A percentile compares a stretch with the other conserved stretches of the same genome.
phyloP scores from a whole-genome alignment of 179 eudicot species.

The Silene vulgaris region DNA sequence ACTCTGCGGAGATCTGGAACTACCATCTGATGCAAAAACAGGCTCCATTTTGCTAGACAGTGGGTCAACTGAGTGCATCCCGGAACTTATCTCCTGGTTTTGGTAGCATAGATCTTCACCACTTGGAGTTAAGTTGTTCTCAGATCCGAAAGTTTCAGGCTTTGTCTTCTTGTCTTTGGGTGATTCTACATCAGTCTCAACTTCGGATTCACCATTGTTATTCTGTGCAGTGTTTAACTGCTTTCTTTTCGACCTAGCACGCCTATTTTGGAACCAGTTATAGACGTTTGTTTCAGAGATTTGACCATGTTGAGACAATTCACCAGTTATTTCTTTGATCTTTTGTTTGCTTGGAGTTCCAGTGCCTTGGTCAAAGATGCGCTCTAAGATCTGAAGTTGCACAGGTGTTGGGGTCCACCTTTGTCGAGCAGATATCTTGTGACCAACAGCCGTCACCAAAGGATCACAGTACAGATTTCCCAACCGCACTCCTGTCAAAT shows the following conservation, averaged over 20 bases:
- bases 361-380: constrained; percentile 73
- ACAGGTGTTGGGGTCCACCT: constrained; percentile 91
- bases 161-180: constrained; percentile 64
- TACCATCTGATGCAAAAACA: constrained; percentile 38
- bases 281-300: constrained; percentile 90
- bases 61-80: constrained; percentile 45
- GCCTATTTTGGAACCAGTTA: constrained; percentile 95
- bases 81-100: constrained; percentile 59
- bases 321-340: constrained; percentile 75
- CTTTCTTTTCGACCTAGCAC: constrained; percentile 87
- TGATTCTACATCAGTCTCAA: constrained; percentile 75
- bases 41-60: constrained; percentile 47
- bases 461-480: constrained; percentile 77
- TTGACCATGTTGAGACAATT: constrained; percentile 77
- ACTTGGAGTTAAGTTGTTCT: constrained; percentile 37
- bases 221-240: constrained; percentile 45
- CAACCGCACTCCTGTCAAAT: constrained; percentile 56
- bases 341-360: constrained; percentile 90
- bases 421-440: constrained; percentile 69
- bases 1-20: constrained; percentile 39
- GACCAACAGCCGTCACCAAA: constrained; percentile 56
- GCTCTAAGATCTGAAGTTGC: constrained; percentile 81
- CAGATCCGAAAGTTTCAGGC: constrained; percentile 58
- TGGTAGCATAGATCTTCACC: constrained; percentile 54
- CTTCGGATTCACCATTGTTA: constrained; percentile 75